Base-by-base conservation (phyloP, 148 eudicot species). In the Nepenthes mirabilis region DNA sequence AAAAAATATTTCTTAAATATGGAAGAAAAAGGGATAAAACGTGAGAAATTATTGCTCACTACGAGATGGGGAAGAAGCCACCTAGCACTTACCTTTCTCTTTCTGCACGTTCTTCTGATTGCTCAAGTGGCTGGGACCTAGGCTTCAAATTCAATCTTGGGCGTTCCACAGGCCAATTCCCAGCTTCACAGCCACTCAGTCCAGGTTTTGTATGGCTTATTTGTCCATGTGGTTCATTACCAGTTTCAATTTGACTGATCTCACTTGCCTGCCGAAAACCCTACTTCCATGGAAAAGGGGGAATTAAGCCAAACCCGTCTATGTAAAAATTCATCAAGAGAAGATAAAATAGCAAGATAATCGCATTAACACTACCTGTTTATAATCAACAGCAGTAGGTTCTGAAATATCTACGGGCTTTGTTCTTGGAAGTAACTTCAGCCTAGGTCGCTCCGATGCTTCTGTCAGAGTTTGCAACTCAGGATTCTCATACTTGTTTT, bases 131-230 rank as follows among this genome's bases (percentile, higher is more conserved):
- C 70, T 78, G 94, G 40, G 81, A 73, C 48, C 86, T 79, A 0
- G 90, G 94, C 79, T 91, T 88, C 74, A 88, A 70, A 62, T 79
- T 88, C 74, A 88, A 72, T 66, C 86, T 91, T 47, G 97, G 93
- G 13, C 88, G 88, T 70, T 82, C 95, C 57, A 66, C 70, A 23
- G 58, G 75, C 64, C 57, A 89, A 65, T 79, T 68, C 13, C 63
- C 80, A 54, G 49, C 68, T 48, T 82, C 79, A 57, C 61, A 55
- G 45, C 78, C 71, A 74, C 64, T 63, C 48, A 64, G 36, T 13
- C 71, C 78, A 52, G 80, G 58, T 53, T 76, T 79, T 36, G 47
- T 56, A 43, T 52, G 53, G 64, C 63, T 77, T 14, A 52, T 70
- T 57, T 67, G 64, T 65, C 66, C 82, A 59, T 60, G 60, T 43